A percentile compares a stretch with the other conserved stretches of the same genome.
These are phyloP conservation scores for Komagataella pseudopastoris DNA, from an alignment of 805 yeast genomes.

Conservation along the genomic window DNA sequence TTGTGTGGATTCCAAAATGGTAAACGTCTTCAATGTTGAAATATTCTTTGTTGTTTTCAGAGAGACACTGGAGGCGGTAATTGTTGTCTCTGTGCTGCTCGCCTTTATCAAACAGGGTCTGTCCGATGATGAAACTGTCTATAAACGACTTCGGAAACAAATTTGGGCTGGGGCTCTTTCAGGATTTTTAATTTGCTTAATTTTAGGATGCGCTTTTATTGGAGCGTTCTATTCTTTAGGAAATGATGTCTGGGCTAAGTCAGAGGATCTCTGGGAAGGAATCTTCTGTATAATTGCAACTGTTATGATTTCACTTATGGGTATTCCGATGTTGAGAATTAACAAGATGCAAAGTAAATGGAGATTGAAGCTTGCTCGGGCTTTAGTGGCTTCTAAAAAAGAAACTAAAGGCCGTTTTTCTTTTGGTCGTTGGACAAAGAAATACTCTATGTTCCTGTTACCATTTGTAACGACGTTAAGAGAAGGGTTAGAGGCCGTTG, in stretches of 20 bases:
- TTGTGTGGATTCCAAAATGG: conserved; percentile 1
- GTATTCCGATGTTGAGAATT: conserved; percentile 89
- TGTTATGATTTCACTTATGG: conserved; percentile 82
- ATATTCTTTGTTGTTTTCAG: conserved; percentile 87
- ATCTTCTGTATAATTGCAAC: conserved; percentile 84
- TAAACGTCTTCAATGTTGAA: conserved; percentile 46
- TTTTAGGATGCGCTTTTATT: conserved; percentile 85
- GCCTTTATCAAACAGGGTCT: conserved; percentile 82
- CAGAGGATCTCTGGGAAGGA: conserved; percentile 98
- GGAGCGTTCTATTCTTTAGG: conserved; percentile 81
- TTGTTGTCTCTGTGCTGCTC: conserved; percentile 79
- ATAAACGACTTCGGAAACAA: conserved; percentile 55
- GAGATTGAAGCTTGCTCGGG: conserved; percentile 87
- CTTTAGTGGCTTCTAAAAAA: conserved; percentile 49
- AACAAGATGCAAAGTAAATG: conserved; percentile 96
- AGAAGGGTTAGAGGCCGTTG: conserved; percentile 88
- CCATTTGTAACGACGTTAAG: conserved; percentile 81
- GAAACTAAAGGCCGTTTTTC: conserved; percentile 36
- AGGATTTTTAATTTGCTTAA: conserved; percentile 71
- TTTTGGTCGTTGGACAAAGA: conserved; percentile 43
- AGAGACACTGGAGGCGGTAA: conserved; percentile 86
- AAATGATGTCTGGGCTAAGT: conserved; percentile 69
- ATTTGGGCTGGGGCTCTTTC: conserved; percentile 73
- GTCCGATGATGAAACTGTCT: conserved; percentile 32
- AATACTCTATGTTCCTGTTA: conserved; percentile 61